Base-by-base conservation (phyloP, 2,329 filamentous ascomycete genomes). In the Lasiodiplodia sp. region DNA sequence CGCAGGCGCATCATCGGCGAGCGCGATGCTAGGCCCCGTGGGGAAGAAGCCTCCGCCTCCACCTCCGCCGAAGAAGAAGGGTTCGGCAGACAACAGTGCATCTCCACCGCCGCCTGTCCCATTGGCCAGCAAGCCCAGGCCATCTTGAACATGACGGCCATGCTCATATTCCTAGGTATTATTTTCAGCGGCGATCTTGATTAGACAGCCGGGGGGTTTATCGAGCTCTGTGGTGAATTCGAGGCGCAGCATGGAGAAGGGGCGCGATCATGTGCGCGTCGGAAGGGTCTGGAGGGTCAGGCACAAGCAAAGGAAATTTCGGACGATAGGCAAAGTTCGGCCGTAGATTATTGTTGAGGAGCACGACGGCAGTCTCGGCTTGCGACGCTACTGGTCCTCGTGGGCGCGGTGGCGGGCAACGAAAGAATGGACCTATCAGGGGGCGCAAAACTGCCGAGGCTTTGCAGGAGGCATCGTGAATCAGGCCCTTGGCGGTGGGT, bases 1-100 rank as follows among this genome's bases (percentile, higher is more conserved):
- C 23, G 44, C 51, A 38, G 37, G 68, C 23, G 72, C 73, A 38
- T 75, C 75, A 34, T 63, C 69, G 47, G 65, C 70, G 16, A 58
- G 37, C 28, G 11, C 49, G 14, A 51, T 49, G 23, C 37, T 66
- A 66, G 40, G 44, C 69, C 70, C 76, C 72, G 67, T 79, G 49
- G 81, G 77, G 70, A 87, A 88, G 80, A 85, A 87, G 52, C 82
- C 84, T 4, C 84, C 87, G 18, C 87, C 87, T 3, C 87, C 87
- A 2, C 87, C 86, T n/a, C 85, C 85, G 37, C 83, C 83, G 40
- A 88, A 88, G 79, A 88, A 85, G 74, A 82, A 82, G 53, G 64
- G 67, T n/a, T 65, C 66, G 65, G 40, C 81, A n/a, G 78, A 78
- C 10, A 23, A 76, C 28, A 74, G 73, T 25, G 77, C 78, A 38